Base-by-base conservation (phyloP, 805 yeast genomes). In the Cephaloascus fragrans region DNA sequence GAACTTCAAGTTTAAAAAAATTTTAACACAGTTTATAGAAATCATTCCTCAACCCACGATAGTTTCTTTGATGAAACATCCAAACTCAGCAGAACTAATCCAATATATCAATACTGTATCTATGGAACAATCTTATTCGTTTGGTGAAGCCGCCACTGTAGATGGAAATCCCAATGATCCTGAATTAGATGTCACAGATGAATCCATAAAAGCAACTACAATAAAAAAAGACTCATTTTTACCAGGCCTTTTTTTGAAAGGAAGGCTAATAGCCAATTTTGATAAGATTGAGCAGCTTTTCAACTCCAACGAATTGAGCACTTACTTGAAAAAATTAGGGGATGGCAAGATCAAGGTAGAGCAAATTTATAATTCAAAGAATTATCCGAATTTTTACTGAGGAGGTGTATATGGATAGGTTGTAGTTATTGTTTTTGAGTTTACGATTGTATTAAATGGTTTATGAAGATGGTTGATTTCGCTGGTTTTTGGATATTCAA, bases 191-290 rank as follows among this genome's bases (percentile, higher is more conserved):
- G 42, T 38, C 26, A 41, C 28, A 2, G 51, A 46, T 4, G 33
- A 40, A 12, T 41, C 45, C 16, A 50, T 35, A 53, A 41, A 33
- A 36, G 37, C 20, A 39, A 41, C 23, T 26, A n/a, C n/a, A n/a
- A n/a, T 26, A 14, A 14, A 26, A 9, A 26, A 9, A 9, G 14
- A 26, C 29, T 26, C 29, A 14, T 41, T 40, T 14, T 26, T 61
- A 20, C 67, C 66, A 1, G 49, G 64, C 10, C 42, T 62, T 32
- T 60, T 62, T 40, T 50, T 62, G 18, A 61, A 56, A 10, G 67
- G 66, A 2, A 39, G 45, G 26, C 67, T 67, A 3, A 43, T 53
- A 3, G 67, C 60, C 4, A 51, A 51, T 28, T 57, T 50, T 34
- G 42, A 49, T 10, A 53, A 53, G 9, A 47, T 59, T 14, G 49